Evolutionary conservation across 768 basidiomycete species (phyloP), one percentile per base, ranked within the genome.

Genomic region (Tephrocybe sp.): DNA sequence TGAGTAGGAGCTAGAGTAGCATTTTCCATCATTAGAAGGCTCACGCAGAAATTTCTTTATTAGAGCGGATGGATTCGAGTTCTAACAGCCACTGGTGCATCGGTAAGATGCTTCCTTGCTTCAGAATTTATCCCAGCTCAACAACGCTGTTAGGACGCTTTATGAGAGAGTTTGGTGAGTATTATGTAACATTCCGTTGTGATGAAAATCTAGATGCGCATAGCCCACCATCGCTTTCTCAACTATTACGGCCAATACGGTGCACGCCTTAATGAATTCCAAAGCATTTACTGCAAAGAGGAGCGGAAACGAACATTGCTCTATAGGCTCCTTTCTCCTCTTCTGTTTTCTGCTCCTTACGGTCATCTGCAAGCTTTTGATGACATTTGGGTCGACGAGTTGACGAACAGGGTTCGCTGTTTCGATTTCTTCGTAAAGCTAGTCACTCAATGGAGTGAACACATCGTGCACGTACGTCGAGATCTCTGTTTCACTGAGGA

Each of bases 281-380:
- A 68, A 53, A 65, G 70, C 0, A 48, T 74, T 11, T 60, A 70
- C 47, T 58, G 4, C 5, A 2, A 33, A 9, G 57, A 42, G 52
- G 59, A 54, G 51, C 48, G 33, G 52, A 58, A 57, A 14, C 59
- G 49, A 31, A 70, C 77, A 14, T 48, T 48, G 26, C 39, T 64
- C n/a, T 70, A 80, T 60, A 60, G 45, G 31, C 49, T 66, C 0
- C 39, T 72, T 8, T 73, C 74, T 0, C 71, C 68, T 0, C 5
- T 78, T 2, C 56, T 80, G n/a, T 79, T 82, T 60, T 71, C 64
- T 50, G 62, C 68, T 9, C 81, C 82, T 0, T 61, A 72, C 35
- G 56, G 66, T 12, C 77, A 78, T 33, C 56, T 80, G 19, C 60
- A 60, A 7, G 53, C 59, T 14, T 55, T 83, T 30, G 69, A 75